Evolutionary conservation across 225 moss, liverwort and hornwort genomes (phyloP).

Genomic region (Polytrichum commune): DNA sequence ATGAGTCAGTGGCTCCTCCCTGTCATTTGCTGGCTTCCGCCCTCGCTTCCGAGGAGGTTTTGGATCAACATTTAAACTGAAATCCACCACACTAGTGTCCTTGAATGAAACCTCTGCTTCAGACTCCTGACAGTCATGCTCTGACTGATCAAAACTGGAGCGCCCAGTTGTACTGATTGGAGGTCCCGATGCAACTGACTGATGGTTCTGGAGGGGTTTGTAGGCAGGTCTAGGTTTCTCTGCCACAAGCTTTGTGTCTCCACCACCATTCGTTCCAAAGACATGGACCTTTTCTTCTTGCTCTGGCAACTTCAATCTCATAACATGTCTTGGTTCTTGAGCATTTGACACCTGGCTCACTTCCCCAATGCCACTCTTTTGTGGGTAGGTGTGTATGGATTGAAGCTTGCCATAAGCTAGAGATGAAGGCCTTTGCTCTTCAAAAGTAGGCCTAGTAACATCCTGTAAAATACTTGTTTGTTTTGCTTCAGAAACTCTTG

Average conservation of each 20-base stretch:
- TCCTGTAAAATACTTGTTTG: conserved; percentile 18
- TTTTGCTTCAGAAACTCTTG: conserved; percentile 31
- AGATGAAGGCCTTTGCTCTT: conserved; percentile 36
- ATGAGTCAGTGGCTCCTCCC: conserved; percentile 92
- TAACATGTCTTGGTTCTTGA: conserved; percentile 28
- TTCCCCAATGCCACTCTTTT: conserved; percentile 20
- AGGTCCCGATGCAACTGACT: conserved; percentile 41
- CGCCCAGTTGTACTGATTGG: conserved; percentile 44
- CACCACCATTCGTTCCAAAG: conserved; percentile 11
- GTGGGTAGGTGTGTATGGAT: conserved; percentile 21
- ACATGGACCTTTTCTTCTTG: conserved; percentile 34
- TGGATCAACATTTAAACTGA: conserved; percentile 55
- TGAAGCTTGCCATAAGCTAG: conserved; percentile 23
- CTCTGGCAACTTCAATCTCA: conserved; percentile 26
- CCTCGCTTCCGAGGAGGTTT: conserved; percentile 93
- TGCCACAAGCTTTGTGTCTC: conserved; percentile 22
- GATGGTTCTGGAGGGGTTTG: conserved; percentile 37
- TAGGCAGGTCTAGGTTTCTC: conserved; percentile 34
- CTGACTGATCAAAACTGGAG: conserved; percentile 67
- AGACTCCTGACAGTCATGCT: conserved; percentile 73
- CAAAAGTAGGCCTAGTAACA: conserved; percentile 15
- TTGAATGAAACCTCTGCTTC: conserved; percentile 89
- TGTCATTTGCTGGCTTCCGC: conserved; percentile 84
- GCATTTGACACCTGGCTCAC: conserved; percentile 28
- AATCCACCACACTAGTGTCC: conserved; percentile 53